Evolutionary conservation across 1,139 yeast species (phyloP).

Genomic region (Nakaseomyces kungkrabaensis): DNA sequence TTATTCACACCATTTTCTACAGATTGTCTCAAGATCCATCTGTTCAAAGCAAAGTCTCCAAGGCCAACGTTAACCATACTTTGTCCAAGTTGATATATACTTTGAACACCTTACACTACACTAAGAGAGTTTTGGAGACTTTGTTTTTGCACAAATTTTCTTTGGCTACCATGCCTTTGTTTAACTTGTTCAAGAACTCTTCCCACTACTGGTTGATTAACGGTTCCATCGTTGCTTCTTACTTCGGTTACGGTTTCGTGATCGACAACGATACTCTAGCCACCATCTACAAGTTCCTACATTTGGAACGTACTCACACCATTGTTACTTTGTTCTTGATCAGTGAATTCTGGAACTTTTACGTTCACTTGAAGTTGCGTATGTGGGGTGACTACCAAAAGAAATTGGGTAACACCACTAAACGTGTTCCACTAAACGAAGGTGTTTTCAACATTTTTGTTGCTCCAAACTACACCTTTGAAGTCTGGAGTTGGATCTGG

Average conservation of each 20-base stretch:
- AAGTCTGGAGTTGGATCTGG: conserved; percentile 61
- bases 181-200: conserved; percentile 79
- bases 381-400: conserved; percentile 32
- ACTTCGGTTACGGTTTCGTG: conserved; percentile 54
- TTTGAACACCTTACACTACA: conserved; percentile 62
- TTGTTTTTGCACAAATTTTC: conserved; percentile 76
- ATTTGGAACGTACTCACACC: conserved; percentile 14
- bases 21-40: conserved; percentile 14
- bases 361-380: conserved; percentile 46
- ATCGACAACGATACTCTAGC: conserved; percentile 19
- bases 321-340: conserved; percentile 46
- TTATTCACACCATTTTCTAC: conserved; percentile 67
- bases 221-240: conserved; percentile 61
- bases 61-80: conserved; percentile 12
- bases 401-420: conserved; percentile 31
- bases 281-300: conserved; percentile 12
- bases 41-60: conserved; percentile 7
- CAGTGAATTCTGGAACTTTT: conserved; percentile 63
- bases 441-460: conserved; percentile 36
- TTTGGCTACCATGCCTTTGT: conserved; percentile 82
- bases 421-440: conserved; percentile 33
- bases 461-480: conserved; percentile 85
- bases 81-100: conserved; percentile 23
- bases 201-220: conserved; percentile 86
- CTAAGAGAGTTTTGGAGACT: conserved; percentile 85